Conservation (phyloP, 2,329 filamentous ascomycete species). For the Hortaea werneckii region DNA sequence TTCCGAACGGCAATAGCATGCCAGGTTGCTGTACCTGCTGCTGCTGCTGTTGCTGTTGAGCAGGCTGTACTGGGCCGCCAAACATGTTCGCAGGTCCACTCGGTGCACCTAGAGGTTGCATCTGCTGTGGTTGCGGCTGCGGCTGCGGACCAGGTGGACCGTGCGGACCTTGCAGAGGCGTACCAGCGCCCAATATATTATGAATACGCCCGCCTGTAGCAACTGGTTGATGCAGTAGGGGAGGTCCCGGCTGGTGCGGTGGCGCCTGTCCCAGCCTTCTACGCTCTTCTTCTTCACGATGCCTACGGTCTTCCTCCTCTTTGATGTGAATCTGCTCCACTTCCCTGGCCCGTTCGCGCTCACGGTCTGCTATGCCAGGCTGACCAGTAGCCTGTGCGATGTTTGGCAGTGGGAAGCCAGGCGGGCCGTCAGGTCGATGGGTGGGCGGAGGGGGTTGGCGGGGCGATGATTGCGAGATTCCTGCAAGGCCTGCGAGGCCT, state of each 20-base stretch:
- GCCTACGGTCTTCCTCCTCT: conserved; percentile 51
- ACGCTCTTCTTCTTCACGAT: conserved; percentile 52
- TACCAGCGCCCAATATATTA: conserved; percentile 52
- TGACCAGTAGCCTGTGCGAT: conserved; percentile 36
- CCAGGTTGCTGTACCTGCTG: conserved; percentile 28
- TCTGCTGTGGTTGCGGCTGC: conserved; percentile 35
- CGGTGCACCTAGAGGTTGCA: conserved; percentile 45
- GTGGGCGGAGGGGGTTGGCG: conserved; percentile 22
- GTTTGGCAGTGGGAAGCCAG: conserved; percentile 33
- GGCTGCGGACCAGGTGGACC: conserved; percentile 10
- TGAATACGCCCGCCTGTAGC: conserved; percentile 46
- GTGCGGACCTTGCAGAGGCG: conserved; percentile 28
- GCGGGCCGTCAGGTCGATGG: conserved; percentile 18
- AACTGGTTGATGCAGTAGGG: conserved; percentile 90
- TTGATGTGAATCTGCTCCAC: conserved; percentile 46
- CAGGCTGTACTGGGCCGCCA: conserved; percentile 60
- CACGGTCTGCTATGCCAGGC: conserved; percentile 29
- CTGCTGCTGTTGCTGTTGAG: conserved; percentile 33
- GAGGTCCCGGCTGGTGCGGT: conserved; percentile 69
- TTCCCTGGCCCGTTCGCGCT: conserved; percentile 41
- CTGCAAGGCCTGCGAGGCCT: conserved; percentile 34
- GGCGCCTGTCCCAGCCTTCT: conserved; percentile 59
- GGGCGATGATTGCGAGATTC: conserved; percentile 36
- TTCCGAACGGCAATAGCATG: conserved; percentile 37
- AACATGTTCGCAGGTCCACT: conserved; percentile 56